These are phyloP conservation scores for Pythium apleroticum DNA, from an alignment of 352 stramenopile species.

Conservation along the genomic window DNA sequence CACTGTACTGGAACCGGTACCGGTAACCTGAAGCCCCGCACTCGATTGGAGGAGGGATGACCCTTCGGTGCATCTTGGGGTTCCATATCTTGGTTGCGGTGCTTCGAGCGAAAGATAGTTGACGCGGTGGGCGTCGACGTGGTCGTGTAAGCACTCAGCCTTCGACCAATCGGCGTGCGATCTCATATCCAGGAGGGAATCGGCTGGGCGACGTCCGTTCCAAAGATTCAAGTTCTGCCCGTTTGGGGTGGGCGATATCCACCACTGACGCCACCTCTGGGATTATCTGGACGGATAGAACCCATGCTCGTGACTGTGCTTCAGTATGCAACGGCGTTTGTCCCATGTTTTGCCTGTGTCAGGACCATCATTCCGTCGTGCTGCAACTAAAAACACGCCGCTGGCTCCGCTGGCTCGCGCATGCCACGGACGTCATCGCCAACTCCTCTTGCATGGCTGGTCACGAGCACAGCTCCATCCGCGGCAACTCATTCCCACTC, in stretches of 20 bases:
- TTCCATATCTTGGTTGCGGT: neutral
- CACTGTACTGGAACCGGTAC: neutral
- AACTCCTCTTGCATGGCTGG: neutral
- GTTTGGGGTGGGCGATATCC: neutral
- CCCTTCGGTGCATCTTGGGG: slow-evolving; percentile 15
- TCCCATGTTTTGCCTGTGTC: neutral
- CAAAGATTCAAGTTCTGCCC: neutral
- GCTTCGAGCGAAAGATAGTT: slow-evolving; percentile 6
- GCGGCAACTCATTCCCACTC: neutral
- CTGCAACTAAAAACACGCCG: neutral
- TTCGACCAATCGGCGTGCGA: slow-evolving; percentile 3
- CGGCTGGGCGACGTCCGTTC: neutral
- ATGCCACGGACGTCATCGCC: neutral
- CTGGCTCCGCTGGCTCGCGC: neutral
- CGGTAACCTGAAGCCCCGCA: neutral
- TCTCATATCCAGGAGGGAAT: neutral
- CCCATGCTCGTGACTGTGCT: neutral
- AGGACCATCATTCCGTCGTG: neutral
- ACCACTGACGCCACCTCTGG: neutral
- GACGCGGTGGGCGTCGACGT: slow-evolving; percentile 11
- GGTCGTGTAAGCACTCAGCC: neutral
- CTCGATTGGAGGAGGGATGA: slow-evolving; percentile 19
- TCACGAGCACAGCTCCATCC: neutral
- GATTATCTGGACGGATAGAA: slow-evolving; percentile 1
- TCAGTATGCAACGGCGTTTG: neutral